Conservation (phyloP, 1,139 yeast species). For the Magnusiomyces fungicola region DNA sequence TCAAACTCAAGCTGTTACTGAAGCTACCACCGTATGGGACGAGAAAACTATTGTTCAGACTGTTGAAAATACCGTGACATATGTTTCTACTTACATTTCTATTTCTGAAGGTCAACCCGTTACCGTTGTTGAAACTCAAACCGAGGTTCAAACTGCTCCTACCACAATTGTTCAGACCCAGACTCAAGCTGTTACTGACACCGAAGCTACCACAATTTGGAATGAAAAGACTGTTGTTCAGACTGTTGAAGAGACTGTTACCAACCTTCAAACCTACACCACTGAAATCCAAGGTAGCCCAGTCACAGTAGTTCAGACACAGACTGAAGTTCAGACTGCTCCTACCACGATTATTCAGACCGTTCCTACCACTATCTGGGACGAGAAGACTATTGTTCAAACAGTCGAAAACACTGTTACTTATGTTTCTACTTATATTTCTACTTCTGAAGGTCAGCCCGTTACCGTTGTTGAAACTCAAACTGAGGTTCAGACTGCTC, state of each 20-base stretch:
- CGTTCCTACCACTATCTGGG: neutral
- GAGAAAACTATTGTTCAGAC: constrained; percentile 2
- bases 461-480: neutral
- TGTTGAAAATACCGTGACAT: constrained; percentile 4
- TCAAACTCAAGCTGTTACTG: constrained; percentile 3
- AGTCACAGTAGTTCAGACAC: constrained; percentile 4
- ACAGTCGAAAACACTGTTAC: constrained; percentile 4
- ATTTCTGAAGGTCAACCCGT: constrained; percentile 1
- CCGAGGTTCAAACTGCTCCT: constrained; percentile 1
- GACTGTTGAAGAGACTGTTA: constrained; percentile 5
- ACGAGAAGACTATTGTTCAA: neutral
- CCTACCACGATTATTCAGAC: constrained; percentile 4
- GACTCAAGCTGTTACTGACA: neutral
- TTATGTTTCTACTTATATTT: constrained; percentile 1
- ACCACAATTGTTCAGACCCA: constrained; percentile 3
- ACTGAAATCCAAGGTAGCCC: constrained; percentile 1
- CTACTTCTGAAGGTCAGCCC: constrained; percentile 1
- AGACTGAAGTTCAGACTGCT: neutral
- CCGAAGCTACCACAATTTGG: neutral
- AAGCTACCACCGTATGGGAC: neutral
- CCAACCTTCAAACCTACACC: neutral
- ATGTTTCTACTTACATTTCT: constrained; percentile 1
- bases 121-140: constrained; percentile 5
- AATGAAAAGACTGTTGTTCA: constrained; percentile 1
- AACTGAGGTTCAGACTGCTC: neutral